phyloP scores from a whole-genome alignment of 129 eudicot genomes.

The Lonicera japonica region DNA sequence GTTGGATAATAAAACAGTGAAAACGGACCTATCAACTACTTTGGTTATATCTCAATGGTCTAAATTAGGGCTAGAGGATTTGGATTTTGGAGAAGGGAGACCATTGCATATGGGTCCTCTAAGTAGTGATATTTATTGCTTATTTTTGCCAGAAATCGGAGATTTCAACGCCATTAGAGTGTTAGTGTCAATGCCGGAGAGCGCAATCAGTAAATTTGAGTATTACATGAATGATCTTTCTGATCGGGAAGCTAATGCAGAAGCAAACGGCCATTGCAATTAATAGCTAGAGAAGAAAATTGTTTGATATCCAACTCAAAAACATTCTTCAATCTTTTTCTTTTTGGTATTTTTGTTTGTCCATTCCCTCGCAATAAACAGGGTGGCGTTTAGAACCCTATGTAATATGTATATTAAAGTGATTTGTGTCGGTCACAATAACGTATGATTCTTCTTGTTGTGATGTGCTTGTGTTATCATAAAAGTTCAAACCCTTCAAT shows the following conservation, averaged over 20 bases:
- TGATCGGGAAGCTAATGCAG: slow-evolving; percentile 24
- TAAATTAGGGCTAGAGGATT: slow-evolving; percentile 62
- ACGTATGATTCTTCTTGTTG: no score
- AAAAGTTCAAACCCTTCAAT: no score
- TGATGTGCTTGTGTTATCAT: no score
- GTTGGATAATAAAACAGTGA: slow-evolving; percentile 48
- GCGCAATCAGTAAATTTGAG: slow-evolving; percentile 49
- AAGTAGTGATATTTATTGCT: slow-evolving; percentile 76
- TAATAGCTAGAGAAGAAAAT: slow-evolving; percentile 9
- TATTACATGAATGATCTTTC: slow-evolving; percentile 50
- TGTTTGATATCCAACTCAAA: neutral
- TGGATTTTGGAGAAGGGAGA: slow-evolving; percentile 85
- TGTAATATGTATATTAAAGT: neutral
- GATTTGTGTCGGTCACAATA: neutral
- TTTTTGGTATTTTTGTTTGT: slow-evolving; percentile 9
- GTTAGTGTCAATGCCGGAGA: slow-evolving; percentile 66
- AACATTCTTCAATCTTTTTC: neutral
- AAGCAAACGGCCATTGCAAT: slow-evolving; percentile 9
- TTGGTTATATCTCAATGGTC: slow-evolving; percentile 96
- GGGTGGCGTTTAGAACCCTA: neutral
- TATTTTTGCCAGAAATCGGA: slow-evolving; percentile 63
- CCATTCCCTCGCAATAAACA: neutral
- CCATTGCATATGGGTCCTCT: slow-evolving; percentile 79
- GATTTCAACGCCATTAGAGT: slow-evolving; percentile 52
- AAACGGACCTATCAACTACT: slow-evolving; percentile 57